Conservation (phyloP, 257 asterid species). For the Echium plantagineum region DNA sequence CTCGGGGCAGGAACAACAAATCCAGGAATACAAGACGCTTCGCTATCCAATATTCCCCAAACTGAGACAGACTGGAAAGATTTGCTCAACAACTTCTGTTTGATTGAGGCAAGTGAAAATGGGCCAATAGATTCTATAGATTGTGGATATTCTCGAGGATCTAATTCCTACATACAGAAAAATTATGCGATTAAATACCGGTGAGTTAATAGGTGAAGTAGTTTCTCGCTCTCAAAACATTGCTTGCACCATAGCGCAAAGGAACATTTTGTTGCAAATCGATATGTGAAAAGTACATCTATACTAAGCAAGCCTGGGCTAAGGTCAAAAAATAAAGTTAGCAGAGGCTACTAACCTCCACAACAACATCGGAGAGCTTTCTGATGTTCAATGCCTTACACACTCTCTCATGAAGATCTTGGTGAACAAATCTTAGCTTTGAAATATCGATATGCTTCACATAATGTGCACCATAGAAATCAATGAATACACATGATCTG, state of each 20-base stretch:
- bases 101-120: constrained; percentile 43
- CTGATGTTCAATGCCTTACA: constrained; percentile 58
- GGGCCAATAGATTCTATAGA: constrained; percentile 53
- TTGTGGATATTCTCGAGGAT: constrained; percentile 35
- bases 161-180: constrained; percentile 49
- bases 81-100: constrained; percentile 42
- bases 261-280: too few species aligned
- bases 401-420: constrained; percentile 54
- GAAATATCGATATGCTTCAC: constrained; percentile 64
- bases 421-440: constrained; percentile 82
- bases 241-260: too few species aligned
- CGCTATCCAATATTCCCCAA: constrained; percentile 41
- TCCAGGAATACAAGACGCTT: constrained; percentile 35
- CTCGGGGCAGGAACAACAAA: constrained; percentile 34
- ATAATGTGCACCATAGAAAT: constrained; percentile 65
- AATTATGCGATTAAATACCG: constrained; percentile 1
- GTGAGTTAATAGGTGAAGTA: too few species aligned
- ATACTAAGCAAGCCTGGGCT: constrained; percentile 3
- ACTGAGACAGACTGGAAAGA: constrained; percentile 81
- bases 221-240: too few species aligned
- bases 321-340: constrained; percentile 2
- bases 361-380: constrained; percentile 82
- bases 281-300: constrained; percentile 4
- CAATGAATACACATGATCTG: constrained; percentile 65
- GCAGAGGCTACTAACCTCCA: constrained; percentile 46